phyloP scores from a whole-genome alignment of 345 rosid genomes.

The Acer yangbiense region DNA sequence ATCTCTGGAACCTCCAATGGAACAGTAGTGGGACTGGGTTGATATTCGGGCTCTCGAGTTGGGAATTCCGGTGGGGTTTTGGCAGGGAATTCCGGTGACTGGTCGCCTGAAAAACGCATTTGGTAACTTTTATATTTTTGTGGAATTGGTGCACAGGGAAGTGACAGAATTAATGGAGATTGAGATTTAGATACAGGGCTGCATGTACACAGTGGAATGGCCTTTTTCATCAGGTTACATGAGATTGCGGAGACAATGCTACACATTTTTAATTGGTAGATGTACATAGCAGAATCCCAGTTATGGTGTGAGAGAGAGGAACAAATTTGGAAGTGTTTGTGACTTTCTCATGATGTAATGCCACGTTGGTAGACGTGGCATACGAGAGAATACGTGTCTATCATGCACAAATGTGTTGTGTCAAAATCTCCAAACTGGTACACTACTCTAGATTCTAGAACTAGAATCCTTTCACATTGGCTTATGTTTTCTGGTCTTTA shows the following conservation, averaged over 20 bases:
- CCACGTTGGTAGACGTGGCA: neutral
- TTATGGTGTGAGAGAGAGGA: neutral
- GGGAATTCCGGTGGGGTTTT: constrained; percentile 28
- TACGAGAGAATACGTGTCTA: neutral
- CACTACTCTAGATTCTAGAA: too few species aligned
- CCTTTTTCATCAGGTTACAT: constrained; percentile 8
- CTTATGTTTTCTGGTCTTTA: too few species aligned
- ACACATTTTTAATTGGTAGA: neutral
- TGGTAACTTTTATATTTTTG: neutral
- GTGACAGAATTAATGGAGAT: neutral
- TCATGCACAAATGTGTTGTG: neutral
- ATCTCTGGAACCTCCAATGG: constrained; percentile 26
- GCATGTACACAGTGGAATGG: neutral
- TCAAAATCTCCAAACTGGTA: neutral
- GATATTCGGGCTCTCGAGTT: neutral
- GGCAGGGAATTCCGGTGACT: neutral
- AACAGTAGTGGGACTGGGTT: constrained; percentile 6
- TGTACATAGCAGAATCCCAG: neutral
- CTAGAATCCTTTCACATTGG: too few species aligned
- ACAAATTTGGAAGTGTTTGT: neutral
- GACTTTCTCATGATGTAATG: neutral
- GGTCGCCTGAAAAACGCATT: constrained; percentile 5
- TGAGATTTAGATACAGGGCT: neutral
- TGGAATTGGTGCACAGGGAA: neutral
- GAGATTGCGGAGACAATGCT: constrained; percentile 3